Conservation (phyloP, 2,329 filamentous ascomycete species). For the Colletotrichum costaricense region DNA sequence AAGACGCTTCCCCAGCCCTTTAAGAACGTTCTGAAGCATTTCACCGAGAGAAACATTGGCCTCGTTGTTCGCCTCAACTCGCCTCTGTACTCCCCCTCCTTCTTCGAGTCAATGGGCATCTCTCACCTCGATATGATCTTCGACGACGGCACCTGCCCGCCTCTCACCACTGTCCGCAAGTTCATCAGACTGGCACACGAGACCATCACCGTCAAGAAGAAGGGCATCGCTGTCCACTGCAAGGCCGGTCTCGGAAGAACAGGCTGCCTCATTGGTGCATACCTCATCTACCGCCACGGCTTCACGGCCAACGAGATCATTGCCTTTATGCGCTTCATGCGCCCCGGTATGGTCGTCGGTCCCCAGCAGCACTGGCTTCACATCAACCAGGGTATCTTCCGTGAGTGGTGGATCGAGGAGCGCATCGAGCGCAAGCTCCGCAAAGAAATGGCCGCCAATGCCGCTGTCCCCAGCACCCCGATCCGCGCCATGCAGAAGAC, state of each 20-base stretch:
- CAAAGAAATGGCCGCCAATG: constrained; percentile 66
- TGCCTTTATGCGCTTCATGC: constrained; percentile 99
- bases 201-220: constrained; percentile 90
- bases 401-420: constrained; percentile 98
- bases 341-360: constrained; percentile 98
- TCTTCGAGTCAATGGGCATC: constrained; percentile 95
- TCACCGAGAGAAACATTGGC: constrained; percentile 87
- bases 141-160: constrained; percentile 95
- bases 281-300: constrained; percentile 95
- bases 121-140: constrained; percentile 99
- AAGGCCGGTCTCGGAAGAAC: constrained; percentile 97
- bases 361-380: constrained; percentile 99
- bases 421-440: constrained; percentile 77
- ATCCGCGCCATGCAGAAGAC: constrained; percentile 71
- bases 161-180: constrained; percentile 87
- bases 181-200: constrained; percentile 96
- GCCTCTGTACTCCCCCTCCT: constrained; percentile 94
- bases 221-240: constrained; percentile 97
- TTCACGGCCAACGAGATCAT: constrained; percentile 99
- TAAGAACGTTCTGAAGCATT: constrained; percentile 95
- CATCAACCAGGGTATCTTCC: constrained; percentile 94
- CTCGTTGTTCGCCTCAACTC: constrained; percentile 96
- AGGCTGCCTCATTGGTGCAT: constrained; percentile 95
- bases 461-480: constrained; percentile 67
- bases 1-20: constrained; percentile 85